phyloP scores from a whole-genome alignment of 768 basidiomycete species.

The Agaricus subrufescens region DNA sequence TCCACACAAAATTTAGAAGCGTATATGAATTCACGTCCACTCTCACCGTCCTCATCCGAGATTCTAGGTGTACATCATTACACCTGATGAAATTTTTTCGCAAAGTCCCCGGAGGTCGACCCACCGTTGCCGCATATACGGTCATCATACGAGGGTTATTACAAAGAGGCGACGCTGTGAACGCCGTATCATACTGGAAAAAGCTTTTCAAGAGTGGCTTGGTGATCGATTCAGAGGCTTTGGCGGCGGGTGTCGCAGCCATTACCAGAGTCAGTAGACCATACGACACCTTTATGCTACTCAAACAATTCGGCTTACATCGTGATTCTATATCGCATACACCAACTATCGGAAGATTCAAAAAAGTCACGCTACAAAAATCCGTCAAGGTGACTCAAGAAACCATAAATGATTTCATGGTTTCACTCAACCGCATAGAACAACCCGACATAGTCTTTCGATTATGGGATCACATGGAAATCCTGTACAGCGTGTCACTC shows the following conservation, averaged over 20 bases:
- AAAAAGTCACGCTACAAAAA: background rate
- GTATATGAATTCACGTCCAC: conserved; percentile 44
- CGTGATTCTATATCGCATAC: background rate
- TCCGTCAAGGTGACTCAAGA: conserved; percentile 14
- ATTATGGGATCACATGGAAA: conserved; percentile 63
- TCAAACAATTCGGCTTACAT: conserved; percentile 33
- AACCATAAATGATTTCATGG: conserved; percentile 19
- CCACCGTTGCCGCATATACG: conserved; percentile 46
- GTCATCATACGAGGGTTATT: conserved; percentile 51
- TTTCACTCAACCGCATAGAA: conserved; percentile 39
- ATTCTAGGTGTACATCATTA: conserved; percentile 17
- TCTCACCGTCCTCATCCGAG: conserved; percentile 39
- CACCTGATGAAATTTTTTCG: conserved; percentile 13
- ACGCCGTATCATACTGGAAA: conserved; percentile 42
- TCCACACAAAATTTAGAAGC: conserved; percentile 19
- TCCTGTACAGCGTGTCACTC: conserved; percentile 53
- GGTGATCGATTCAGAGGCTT: conserved; percentile 38
- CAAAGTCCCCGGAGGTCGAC: conserved; percentile 25
- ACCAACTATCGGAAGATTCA: background rate
- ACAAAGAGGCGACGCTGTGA: conserved; percentile 29
- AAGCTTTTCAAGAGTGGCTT: conserved; percentile 29
- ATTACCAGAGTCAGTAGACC: conserved; percentile 39
- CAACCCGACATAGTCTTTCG: conserved; percentile 62
- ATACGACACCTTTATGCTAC: conserved; percentile 41
- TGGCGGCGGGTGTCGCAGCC: conserved; percentile 48